Conservation (phyloP, 2,329 filamentous ascomycete species). For the Clonostachys rhizophaga region DNA sequence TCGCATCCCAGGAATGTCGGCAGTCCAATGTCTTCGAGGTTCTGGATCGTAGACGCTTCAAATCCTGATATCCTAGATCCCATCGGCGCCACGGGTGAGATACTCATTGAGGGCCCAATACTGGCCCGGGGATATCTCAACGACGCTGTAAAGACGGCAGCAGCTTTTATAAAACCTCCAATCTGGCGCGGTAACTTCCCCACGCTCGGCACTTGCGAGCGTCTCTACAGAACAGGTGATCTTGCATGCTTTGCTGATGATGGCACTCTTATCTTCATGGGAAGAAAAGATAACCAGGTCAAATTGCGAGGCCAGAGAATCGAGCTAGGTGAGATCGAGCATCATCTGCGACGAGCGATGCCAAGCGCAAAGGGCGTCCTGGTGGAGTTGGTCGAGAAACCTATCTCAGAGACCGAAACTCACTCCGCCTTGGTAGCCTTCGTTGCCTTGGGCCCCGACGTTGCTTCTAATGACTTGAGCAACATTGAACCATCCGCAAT, state of each 20-base stretch:
- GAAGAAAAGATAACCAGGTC: conserved; percentile 55
- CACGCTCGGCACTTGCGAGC: conserved; percentile 22
- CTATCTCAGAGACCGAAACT: background rate
- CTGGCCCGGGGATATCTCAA: background rate
- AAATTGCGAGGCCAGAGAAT: conserved; percentile 58
- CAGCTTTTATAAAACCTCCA: conserved; percentile 5
- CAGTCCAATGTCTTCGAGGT: background rate
- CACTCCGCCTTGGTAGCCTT: background rate
- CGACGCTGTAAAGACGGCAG: background rate
- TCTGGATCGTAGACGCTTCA: conserved; percentile 6
- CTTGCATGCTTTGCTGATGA: conserved; percentile 32
- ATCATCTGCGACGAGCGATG: conserved; percentile 21
- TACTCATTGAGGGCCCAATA: background rate
- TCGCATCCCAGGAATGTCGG: background rate
- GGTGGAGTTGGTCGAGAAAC: background rate
- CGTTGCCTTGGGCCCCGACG: background rate
- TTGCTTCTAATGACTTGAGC: conserved; percentile 4
- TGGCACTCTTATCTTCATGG: conserved; percentile 38
- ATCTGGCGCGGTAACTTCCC: conserved; percentile 4
- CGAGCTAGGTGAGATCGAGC: conserved; percentile 45
- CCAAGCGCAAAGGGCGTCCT: background rate
- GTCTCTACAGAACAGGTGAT: conserved; percentile 41
- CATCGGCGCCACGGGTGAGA: background rate
- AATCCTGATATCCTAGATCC: background rate
- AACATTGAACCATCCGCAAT: background rate